Conservation (phyloP, 1,139 yeast genomes). For the Wickerhamiella pararugosa region DNA sequence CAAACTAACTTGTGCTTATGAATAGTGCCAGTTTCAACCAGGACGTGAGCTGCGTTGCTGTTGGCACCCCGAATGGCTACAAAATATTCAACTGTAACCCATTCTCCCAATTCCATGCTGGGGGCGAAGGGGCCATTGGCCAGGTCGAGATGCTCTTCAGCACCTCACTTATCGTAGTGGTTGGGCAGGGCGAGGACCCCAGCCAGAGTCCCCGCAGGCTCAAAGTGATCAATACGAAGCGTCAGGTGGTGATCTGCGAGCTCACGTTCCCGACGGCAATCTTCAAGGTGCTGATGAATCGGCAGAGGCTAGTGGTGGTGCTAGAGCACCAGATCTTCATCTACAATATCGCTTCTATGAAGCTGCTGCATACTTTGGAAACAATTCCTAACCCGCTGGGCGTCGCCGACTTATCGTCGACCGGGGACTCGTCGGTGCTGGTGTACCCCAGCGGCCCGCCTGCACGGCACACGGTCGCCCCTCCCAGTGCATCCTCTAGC, state of each 20-base stretch:
- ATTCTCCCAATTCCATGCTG: slow-evolving; percentile 59
- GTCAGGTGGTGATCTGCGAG: slow-evolving; percentile 61
- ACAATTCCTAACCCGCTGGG: slow-evolving; percentile 49
- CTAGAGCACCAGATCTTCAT: slow-evolving; percentile 77
- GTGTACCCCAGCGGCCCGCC: slow-evolving; percentile 76
- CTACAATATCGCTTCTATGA: slow-evolving; percentile 81
- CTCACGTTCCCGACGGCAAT: slow-evolving; percentile 79
- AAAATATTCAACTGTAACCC: slow-evolving; percentile 82
- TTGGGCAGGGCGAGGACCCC: slow-evolving; percentile 77
- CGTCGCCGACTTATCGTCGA: slow-evolving; percentile 51
- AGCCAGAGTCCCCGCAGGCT: slow-evolving; percentile 66
- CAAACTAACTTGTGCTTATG: slow-evolving; percentile 15
- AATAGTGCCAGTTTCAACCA: slow-evolving; percentile 73
- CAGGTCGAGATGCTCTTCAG: slow-evolving; percentile 84
- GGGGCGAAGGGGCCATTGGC: slow-evolving; percentile 28
- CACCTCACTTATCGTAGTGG: slow-evolving; percentile 75
- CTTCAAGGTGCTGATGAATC: slow-evolving; percentile 61
- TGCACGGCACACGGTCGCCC: slow-evolving; percentile 5
- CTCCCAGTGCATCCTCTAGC: slow-evolving; percentile 10
- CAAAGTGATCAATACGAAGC: slow-evolving; percentile 61
- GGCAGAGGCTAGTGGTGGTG: slow-evolving; percentile 57
- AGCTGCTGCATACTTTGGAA: slow-evolving; percentile 74
- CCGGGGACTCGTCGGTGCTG: slow-evolving; percentile 45
- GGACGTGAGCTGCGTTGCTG: slow-evolving; percentile 74
- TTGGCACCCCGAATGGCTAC: slow-evolving; percentile 67